Conservation (phyloP, 2,329 filamentous ascomycete species). For the Alternaria dauci region DNA sequence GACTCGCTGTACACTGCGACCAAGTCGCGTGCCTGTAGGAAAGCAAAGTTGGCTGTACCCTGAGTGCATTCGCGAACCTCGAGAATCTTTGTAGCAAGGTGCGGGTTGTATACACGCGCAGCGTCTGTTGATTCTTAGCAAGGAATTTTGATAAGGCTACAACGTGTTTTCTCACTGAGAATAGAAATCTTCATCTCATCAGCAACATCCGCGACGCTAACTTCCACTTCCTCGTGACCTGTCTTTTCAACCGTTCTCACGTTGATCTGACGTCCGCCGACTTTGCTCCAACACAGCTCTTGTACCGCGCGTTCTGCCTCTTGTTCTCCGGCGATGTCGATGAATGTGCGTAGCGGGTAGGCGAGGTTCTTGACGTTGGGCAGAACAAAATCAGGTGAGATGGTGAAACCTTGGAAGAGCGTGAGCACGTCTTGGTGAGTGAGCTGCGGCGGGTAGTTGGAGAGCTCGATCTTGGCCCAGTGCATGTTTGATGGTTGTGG, state of each 20-base stretch:
- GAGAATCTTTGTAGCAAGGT: constrained; percentile 15
- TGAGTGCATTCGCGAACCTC: constrained; percentile 20
- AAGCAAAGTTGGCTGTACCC: constrained; percentile 12
- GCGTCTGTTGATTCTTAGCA: constrained; percentile 11
- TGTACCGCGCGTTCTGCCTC: constrained; percentile 17
- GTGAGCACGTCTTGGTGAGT: constrained; percentile 12
- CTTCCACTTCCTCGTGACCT: constrained; percentile 10
- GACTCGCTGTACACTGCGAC: constrained; percentile 4
- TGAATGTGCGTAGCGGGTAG: constrained; percentile 17
- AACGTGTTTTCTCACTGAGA: constrained; percentile 12
- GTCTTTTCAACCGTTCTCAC: constrained; percentile 10
- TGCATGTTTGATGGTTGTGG: not conserved
- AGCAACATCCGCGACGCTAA: constrained; percentile 13
- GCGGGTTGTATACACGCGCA: constrained; percentile 16
- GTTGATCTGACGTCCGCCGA: constrained; percentile 9
- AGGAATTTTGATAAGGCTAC: no score
- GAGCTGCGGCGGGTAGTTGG: constrained; percentile 20
- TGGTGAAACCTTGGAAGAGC: constrained; percentile 19
- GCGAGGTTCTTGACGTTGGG: constrained; percentile 12
- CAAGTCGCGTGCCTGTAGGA: constrained; percentile 20
- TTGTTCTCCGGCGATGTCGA: constrained; percentile 10
- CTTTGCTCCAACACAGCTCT: constrained; percentile 11
- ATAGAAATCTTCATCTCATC: constrained; percentile 25
- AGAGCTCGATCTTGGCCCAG: constrained; percentile 18
- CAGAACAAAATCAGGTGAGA: constrained; percentile 16